Base-by-base conservation (phyloP, 345 rosid species). In the Conringia planisiliqua region DNA sequence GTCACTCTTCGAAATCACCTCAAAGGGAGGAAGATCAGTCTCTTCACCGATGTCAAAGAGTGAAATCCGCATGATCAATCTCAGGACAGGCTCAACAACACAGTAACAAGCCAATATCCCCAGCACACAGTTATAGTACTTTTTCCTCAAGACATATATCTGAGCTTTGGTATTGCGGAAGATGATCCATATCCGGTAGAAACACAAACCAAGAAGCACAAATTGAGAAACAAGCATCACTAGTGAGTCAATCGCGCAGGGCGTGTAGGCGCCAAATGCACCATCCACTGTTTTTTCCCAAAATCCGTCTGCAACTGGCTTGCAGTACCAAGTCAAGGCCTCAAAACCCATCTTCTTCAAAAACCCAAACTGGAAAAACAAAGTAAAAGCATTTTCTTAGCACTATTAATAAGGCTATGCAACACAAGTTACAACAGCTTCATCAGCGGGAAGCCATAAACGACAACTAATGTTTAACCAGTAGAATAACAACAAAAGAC, bases 241-340 rank as follows among this genome's bases (percentile, higher is more conserved):
- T 43, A 85, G 5, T 12, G 89, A 72, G 73, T 89, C 90, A 8
- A 88, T 79, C 1, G 85, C 91, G 65, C 97, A 95, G 5, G 97
- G 91, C 40, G 93, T 85, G 77, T 82, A 89, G 14, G 81, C 82
- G 5, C 97, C 97, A 72, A 94, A 90, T n/a, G 91, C 88, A 68
- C 90, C 84, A 69, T 84, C 83, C 35, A 68, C 91, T 29, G 76
- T 62, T 59, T 74, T 84, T 18, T 78, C 80, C 96, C 98, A 90
- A 65, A 83, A 64, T 44, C 92, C 93, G 62, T 85, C 72, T 7
- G 80, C 63, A 82, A 75, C 78, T 13, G 99, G 99, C 29, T 70
- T 82, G 72, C 99, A 94, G 38, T 86, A 91, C 99, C 97, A 94
- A 68, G 27, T 78, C 82, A 90, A 63, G 3, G 87, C 90, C 70